Evolutionary conservation across 352 stramenopile species (phyloP).

Genomic region (Phytophthora niederhauseri): DNA sequence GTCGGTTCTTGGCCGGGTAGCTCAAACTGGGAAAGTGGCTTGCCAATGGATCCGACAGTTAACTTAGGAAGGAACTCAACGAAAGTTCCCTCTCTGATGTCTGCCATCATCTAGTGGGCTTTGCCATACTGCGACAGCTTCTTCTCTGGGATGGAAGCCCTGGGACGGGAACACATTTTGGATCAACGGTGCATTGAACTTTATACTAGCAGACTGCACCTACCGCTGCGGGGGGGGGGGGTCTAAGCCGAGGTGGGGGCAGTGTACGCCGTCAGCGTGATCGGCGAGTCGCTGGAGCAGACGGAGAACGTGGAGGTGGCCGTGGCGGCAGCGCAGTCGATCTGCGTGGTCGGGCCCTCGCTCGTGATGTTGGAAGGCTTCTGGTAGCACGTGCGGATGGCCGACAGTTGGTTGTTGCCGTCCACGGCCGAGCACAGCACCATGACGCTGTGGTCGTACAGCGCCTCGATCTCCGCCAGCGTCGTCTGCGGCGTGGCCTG

Average conservation of each 20-base stretch:
- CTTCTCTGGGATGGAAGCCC: not conserved
- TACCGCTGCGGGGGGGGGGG: not conserved
- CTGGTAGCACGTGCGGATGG: conserved; percentile 72
- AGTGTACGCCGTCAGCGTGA: conserved; percentile 54
- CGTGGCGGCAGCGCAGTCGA: conserved; percentile 47
- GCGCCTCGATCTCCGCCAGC: conserved; percentile 46
- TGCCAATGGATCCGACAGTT: conserved; percentile 20
- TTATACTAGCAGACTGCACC: conserved; percentile 18
- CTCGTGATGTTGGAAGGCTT: conserved; percentile 43
- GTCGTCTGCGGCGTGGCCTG: conserved; percentile 36
- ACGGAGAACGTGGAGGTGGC: conserved; percentile 39
- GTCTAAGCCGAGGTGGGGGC: conserved; percentile 29
- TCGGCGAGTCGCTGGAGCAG: conserved; percentile 48
- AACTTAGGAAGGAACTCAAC: conserved; percentile 14
- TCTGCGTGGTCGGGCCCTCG: conserved; percentile 52
- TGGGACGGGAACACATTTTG: not conserved
- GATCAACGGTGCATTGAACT: conserved; percentile 4
- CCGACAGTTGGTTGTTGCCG: conserved; percentile 63
- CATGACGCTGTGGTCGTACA: conserved; percentile 70
- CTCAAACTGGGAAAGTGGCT: not conserved
- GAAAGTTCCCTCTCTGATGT: not conserved
- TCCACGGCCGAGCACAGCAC: conserved; percentile 68
- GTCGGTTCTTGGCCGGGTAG: not conserved
- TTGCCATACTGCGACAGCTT: conserved; percentile 6
- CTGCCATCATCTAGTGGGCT: conserved; percentile 2